A percentile compares a stretch with the other conserved stretches of the same genome.
These are phyloP conservation scores for Schizonepeta tenuifolia DNA, from an alignment of 257 asterid genomes.

Conservation along the genomic window DNA sequence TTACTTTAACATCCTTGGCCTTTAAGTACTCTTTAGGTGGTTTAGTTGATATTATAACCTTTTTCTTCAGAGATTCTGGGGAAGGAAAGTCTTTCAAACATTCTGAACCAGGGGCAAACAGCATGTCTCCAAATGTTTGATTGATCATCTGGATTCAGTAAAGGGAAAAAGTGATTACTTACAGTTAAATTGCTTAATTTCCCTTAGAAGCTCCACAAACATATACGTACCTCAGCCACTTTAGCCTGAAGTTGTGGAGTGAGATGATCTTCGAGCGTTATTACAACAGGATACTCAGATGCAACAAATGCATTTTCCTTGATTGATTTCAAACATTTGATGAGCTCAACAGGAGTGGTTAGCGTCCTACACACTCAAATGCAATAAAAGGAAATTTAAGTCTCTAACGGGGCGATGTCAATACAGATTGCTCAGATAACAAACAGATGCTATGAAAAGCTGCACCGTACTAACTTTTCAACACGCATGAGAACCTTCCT, in stretches of 20 bases:
- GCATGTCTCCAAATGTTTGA: constrained; percentile 61
- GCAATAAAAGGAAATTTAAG: constrained; percentile 21
- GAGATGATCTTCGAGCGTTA: constrained; percentile 73
- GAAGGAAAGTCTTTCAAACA: constrained; percentile 57
- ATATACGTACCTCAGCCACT: constrained; percentile 58
- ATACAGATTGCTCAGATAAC: constrained; percentile 12
- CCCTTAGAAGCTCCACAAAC: constrained; percentile 21
- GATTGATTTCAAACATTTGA: constrained; percentile 60
- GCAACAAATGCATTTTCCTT: constrained; percentile 63
- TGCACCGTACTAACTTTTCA: neutral
- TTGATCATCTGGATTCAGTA: constrained; percentile 54
- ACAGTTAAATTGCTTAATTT: constrained; percentile 11
- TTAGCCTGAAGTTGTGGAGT: constrained; percentile 66
- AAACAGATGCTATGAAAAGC: constrained; percentile 2
- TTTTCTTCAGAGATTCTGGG: constrained; percentile 59
- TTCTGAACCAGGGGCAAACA: constrained; percentile 54
- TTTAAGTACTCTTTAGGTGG: constrained; percentile 71
- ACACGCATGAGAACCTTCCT: neutral
- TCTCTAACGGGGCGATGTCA: neutral
- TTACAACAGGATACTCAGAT: constrained; percentile 68
- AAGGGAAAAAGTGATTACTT: constrained; percentile 26
- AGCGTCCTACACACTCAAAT: constrained; percentile 49
- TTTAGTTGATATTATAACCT: constrained; percentile 65
- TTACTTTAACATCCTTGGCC: constrained; percentile 47
- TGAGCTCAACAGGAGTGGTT: constrained; percentile 60